Conservation (phyloP, 164 flowering plant species). For the Chloranthus sessilifolius region DNA sequence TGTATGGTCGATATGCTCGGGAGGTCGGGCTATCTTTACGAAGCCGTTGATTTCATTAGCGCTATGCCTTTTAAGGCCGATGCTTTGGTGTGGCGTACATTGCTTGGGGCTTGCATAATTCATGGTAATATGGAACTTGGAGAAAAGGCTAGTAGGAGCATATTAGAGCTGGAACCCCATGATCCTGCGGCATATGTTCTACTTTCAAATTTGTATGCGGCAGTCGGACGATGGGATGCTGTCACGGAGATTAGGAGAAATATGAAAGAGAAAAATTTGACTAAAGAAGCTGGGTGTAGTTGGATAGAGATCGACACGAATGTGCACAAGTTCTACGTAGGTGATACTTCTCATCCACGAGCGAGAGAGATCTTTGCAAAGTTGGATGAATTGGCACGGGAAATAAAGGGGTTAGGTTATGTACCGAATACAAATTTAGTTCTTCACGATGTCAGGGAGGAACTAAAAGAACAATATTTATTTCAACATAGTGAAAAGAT, state of each 20-base stretch:
- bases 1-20: conserved; percentile 87
- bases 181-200: conserved; percentile 69
- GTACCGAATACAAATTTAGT: conserved; percentile 62
- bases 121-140: conserved; percentile 59
- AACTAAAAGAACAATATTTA: conserved; percentile 59
- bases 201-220: conserved; percentile 84
- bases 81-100: conserved; percentile 74
- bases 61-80: conserved; percentile 63
- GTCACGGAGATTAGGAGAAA: conserved; percentile 49
- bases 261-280: conserved; percentile 64
- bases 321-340: conserved; percentile 68
- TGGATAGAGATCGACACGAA: conserved; percentile 67
- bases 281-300: conserved; percentile 85
- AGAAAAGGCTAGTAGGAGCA: conserved; percentile 49
- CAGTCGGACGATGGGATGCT: conserved; percentile 53
- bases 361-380: conserved; percentile 51
- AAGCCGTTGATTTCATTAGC: conserved; percentile 53
- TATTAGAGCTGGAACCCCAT: conserved; percentile 57
- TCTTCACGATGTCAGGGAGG: conserved; percentile 75
- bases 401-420: conserved; percentile 66
- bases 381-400: conserved; percentile 34
- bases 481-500: conserved; percentile 86
- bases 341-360: conserved; percentile 65
- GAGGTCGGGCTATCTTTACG: conserved; percentile 53
- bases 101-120: conserved; percentile 71